These are phyloP conservation scores for Wickerhamomyces bovis DNA, from an alignment of 805 yeast genomes.

Conservation along the genomic window DNA sequence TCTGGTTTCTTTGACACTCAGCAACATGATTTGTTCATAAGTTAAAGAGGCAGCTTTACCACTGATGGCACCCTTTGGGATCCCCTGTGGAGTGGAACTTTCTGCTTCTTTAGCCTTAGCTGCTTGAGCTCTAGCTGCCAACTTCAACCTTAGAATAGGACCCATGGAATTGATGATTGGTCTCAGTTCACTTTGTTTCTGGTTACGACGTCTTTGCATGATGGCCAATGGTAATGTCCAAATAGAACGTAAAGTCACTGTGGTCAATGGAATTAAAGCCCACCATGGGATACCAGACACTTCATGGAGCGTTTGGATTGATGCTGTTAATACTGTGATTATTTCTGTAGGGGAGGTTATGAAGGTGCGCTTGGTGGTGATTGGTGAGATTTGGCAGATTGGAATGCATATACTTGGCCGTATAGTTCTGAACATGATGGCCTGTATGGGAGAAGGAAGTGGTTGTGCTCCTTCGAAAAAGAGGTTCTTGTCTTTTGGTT, in stretches of 20 bases:
- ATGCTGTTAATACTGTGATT: conserved; percentile 21
- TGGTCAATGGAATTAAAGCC: conserved; percentile 66
- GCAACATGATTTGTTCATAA: conserved; percentile 70
- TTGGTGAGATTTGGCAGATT: background rate
- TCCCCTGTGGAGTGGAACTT: conserved; percentile 15
- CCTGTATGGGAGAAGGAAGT: background rate
- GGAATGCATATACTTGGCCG: background rate
- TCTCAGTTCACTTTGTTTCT: conserved; percentile 62
- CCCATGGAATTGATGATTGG: conserved; percentile 70
- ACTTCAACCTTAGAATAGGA: conserved; percentile 58
- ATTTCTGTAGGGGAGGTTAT: conserved; percentile 11
- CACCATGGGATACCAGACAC: conserved; percentile 76
- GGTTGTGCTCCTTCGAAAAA: too few relatives aligned
- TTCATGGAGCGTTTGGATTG: conserved; percentile 44
- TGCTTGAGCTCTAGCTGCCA: conserved; percentile 32
- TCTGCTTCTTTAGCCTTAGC: conserved; percentile 25
- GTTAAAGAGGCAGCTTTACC: conserved; percentile 37
- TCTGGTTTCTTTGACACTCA: conserved; percentile 73
- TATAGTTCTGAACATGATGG: background rate
- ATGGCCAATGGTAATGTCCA: conserved; percentile 79
- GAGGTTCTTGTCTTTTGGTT: background rate
- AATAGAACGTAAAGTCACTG: conserved; percentile 55
- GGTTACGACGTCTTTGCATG: conserved; percentile 59
- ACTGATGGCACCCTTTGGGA: conserved; percentile 7
- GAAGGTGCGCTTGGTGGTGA: conserved; percentile 4